Evolutionary conservation across 1,139 yeast genomes (phyloP).

Genomic region (Kurtzmaniella quercitrusa): DNA sequence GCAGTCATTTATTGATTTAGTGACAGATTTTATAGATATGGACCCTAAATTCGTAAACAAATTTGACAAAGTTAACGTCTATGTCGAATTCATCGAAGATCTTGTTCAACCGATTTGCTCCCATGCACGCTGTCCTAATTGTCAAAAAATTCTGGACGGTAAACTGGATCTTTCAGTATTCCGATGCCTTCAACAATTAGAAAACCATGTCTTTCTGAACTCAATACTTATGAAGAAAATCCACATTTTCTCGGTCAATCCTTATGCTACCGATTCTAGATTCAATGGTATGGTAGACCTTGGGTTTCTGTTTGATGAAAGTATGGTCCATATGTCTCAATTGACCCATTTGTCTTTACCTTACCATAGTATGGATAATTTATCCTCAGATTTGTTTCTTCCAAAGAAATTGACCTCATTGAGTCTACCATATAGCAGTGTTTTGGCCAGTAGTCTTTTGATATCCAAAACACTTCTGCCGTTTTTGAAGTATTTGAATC

Average conservation of each 20-base stretch:
- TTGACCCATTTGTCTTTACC: slow-evolving; percentile 5
- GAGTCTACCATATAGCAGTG: slow-evolving; percentile 1
- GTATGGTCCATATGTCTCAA: neutral
- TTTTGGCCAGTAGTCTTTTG: neutral
- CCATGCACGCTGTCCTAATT: neutral
- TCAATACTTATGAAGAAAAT: neutral
- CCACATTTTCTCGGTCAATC: slow-evolving; percentile 1
- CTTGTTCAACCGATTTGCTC: neutral
- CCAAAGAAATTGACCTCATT: slow-evolving; percentile 3
- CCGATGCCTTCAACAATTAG: slow-evolving; percentile 1
- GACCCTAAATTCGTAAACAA: neutral
- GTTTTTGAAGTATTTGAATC: slow-evolving; percentile 2
- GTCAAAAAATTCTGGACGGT: neutral
- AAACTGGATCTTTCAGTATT: slow-evolving; percentile 1
- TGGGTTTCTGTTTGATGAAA: slow-evolving; percentile 1
- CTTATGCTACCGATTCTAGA: neutral
- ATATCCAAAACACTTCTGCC: neutral
- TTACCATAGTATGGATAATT: slow-evolving; percentile 2
- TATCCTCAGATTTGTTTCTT: neutral
- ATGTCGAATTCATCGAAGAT: slow-evolving; percentile 1
- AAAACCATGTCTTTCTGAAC: neutral
- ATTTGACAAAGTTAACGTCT: slow-evolving; percentile 3
- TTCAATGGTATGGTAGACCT: slow-evolving; percentile 2
- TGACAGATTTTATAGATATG: neutral
- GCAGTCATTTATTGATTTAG: neutral